A percentile compares a stretch with the other conserved stretches of the same genome.
These are phyloP conservation scores for Pseudocercospora fijiensis DNA, from an alignment of 2,329 filamentous ascomycete genomes.

Conservation along the genomic window DNA sequence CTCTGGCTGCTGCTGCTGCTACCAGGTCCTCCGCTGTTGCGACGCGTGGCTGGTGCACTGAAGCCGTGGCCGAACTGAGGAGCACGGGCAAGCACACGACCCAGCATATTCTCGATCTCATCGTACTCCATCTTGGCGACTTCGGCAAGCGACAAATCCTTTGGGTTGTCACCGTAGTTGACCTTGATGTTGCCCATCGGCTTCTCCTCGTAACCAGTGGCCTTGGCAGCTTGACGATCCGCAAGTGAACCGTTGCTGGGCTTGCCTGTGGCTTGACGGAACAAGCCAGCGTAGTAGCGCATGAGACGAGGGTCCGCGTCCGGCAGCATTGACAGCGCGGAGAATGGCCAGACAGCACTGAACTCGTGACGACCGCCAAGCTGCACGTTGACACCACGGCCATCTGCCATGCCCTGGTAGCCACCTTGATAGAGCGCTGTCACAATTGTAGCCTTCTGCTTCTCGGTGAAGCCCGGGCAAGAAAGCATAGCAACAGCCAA, in stretches of 20 bases:
- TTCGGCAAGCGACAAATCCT: conserved; percentile 26
- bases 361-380: conserved; percentile 29
- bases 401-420: conserved; percentile 25
- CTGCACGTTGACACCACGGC: conserved; percentile 26
- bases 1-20: neutral
- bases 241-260: conserved; percentile 17
- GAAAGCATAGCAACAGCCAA: conserved; percentile 34
- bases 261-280: conserved; percentile 27
- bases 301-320: conserved; percentile 29
- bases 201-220: conserved; percentile 15
- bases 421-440: conserved; percentile 20
- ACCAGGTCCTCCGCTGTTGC: conserved; percentile 1
- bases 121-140: conserved; percentile 32
- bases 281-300: conserved; percentile 31
- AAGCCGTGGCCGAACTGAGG: neutral
- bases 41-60: conserved; percentile 8
- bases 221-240: conserved; percentile 21
- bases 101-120: conserved; percentile 27
- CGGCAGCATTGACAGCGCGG: conserved; percentile 29
- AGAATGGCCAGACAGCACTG: conserved; percentile 35
- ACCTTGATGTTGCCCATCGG: conserved; percentile 34
- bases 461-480: conserved; percentile 38
- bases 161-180: conserved; percentile 28
- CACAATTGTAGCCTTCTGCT: conserved; percentile 34
- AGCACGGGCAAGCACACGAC: conserved; percentile 13